Evolutionary conservation across 192 early-diverging fungal genomes (phyloP).

Genomic region (Linnemannia schmuckeri): DNA sequence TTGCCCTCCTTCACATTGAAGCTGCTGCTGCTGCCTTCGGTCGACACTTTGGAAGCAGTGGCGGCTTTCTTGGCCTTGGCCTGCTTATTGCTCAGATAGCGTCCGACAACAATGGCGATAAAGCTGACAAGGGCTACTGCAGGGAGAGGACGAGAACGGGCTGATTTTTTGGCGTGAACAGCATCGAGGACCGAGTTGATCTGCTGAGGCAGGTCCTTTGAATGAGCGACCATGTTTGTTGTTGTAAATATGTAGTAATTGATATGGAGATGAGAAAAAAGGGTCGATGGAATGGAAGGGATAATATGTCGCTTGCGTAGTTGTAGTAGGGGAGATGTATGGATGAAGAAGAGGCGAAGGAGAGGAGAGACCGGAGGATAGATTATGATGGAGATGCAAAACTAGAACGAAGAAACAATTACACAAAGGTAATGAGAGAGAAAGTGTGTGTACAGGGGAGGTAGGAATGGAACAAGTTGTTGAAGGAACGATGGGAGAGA

Average conservation of each 20-base stretch:
- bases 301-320: neutral
- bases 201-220: slow-evolving; percentile 57
- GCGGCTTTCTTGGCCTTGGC: slow-evolving; percentile 40
- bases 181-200: slow-evolving; percentile 55
- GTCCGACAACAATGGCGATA: slow-evolving; percentile 47
- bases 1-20: slow-evolving; percentile 27
- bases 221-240: slow-evolving; percentile 41
- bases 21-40: slow-evolving; percentile 1
- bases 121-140: slow-evolving; percentile 50
- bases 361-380: slow-evolving; percentile 1
- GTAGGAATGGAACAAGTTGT: neutral
- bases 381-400: slow-evolving; percentile 1
- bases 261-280: neutral
- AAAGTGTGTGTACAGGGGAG: neutral
- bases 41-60: slow-evolving; percentile 19
- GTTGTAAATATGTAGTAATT: neutral
- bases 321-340: neutral
- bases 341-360: neutral
- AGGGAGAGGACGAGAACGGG: slow-evolving; percentile 35
- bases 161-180: slow-evolving; percentile 33
- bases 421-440: neutral
- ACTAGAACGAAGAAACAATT: neutral
- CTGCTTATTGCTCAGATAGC: slow-evolving; percentile 52
- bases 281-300: neutral
- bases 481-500: neutral